Evolutionary conservation across 164 flowering plant genomes (phyloP).

Genomic region (Vitis riparia): DNA sequence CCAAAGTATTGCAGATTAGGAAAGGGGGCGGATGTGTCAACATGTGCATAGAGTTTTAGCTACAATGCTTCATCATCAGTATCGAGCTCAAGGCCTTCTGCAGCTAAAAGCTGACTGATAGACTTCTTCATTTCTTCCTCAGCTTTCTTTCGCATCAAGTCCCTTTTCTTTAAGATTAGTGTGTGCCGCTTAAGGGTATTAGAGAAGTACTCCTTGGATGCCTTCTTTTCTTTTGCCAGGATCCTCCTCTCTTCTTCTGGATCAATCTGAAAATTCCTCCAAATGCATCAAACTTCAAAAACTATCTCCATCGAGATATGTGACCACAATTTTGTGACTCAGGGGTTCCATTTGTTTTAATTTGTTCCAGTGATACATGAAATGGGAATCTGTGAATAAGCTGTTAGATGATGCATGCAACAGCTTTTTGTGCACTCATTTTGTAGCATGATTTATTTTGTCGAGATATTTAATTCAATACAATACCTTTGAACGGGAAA

Average conservation of each 20-base stretch:
- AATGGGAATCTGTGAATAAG: too few relatives aligned
- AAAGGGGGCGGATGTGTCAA: neutral
- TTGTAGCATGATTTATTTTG: neutral
- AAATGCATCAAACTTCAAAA: neutral
- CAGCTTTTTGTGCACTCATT: too few relatives aligned
- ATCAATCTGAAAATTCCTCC: conserved; percentile 51
- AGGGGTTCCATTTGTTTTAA: neutral
- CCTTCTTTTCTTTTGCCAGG: conserved; percentile 77
- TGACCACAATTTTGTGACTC: too few relatives aligned
- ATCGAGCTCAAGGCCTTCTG: conserved; percentile 91
- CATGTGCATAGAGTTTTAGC: neutral
- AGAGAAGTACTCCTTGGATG: conserved; percentile 63
- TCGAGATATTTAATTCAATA: neutral
- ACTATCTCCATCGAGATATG: neutral
- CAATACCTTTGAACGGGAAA: conserved; percentile 86
- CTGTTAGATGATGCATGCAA: too few relatives aligned
- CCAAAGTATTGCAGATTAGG: neutral
- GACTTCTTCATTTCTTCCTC: conserved; percentile 71
- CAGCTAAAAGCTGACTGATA: conserved; percentile 75
- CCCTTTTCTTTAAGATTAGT: conserved; percentile 84
- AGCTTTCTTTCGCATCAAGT: conserved; percentile 79
- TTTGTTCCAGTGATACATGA: too few relatives aligned
- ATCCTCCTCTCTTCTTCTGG: conserved; percentile 91
- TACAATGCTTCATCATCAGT: conserved; percentile 47
- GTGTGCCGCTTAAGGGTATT: conserved; percentile 80